Evolutionary conservation across 1,284 basidiomycete species (phyloP), one percentile per base, ranked within the genome.

Genomic region (Trichosporon sp.): DNA sequence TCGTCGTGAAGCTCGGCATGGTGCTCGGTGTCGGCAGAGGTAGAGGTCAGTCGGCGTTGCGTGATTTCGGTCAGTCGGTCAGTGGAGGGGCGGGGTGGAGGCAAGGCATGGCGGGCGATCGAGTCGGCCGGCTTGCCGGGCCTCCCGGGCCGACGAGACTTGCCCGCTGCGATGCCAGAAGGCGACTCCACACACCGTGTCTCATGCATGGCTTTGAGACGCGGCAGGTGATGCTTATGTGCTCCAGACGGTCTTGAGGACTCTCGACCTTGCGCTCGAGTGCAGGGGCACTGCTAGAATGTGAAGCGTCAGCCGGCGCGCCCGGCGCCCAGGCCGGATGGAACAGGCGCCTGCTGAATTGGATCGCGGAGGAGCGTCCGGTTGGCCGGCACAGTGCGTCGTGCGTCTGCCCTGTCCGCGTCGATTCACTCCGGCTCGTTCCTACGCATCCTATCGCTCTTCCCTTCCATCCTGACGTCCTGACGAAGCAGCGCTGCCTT

Each of bases 1-100:
- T 75, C 67, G 79, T 65, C 0, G 56, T 67, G 69, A 73, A 77
- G 69, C 58, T 21, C 73, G 76, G 53, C 64, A 56, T 67, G 31
- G 5, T 31, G 44, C 35, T 3, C 12, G 18, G 13, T n/a, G 25
- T 6, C 18, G 25, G 6, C 53, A 15, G 27, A 12, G 15, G 56
- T 6, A 29, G n/a, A 29, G 7, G 31, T 15, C 6, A n/a, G 9
- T n/a, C 3, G 9, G 42, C 3, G 12, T 34, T n/a, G n/a, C n/a
- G n/a, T 44, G n/a, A 44, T 44, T 44, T 44, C 18, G 18, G n/a
- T 44, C 15, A 12, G 35, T 38, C 35, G 13, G 35, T 12, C 38
- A 5, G 38, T n/a, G 38, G 38, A 42, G 38, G n/a, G 38, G 15
- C 18, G n/a, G 11, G 12, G 47, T 53, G 47, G 47, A 53, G 47